Base-by-base conservation (phyloP, 2,329 filamentous ascomycete species). In the Ceratocystis diversiconidia region DNA sequence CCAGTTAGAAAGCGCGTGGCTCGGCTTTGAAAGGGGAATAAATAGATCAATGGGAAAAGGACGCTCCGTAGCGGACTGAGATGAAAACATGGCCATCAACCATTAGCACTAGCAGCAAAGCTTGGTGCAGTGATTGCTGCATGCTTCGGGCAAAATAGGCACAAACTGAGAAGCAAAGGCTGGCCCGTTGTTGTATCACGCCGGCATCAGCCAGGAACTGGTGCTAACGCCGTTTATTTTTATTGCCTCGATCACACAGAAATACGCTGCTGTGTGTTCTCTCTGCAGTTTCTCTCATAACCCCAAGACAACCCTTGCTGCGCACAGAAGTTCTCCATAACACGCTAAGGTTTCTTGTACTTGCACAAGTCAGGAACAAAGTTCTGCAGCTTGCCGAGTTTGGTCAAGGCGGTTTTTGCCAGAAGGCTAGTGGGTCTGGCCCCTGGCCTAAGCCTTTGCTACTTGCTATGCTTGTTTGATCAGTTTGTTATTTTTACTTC, bases 361-460 rank as follows among this genome's bases (percentile, higher is more conserved):
- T 59, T 59, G 55, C 55, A 59, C 55, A 59, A 59, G 55, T 36
- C 55, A 59, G 55, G 55, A 59, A 59, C 55, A 36, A 32, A 30
- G 25, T 36, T 59, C 28, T 59, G 55, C 28, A 22, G 28, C 55
- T 59, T 59, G 30, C 55, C 55, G 28, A 59, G 55, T 59, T 59
- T 59, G 55, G 55, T n/a, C 55, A 36, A 30, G 55, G 55, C 28
- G 6, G 15, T 19, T 5, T 59, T 59, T 36, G 7, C 5, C 7
- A 36, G 7, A 19, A 10, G 22, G 19, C 10, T 25, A 41, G 36
- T 52, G 19, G 25, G 19, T 2, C 46, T 48, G n/a, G 7, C 17
- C n/a, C 46, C 48, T 52, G 19, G 10, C 10, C 48, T 5, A 41
- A 1, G 36, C 3, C 36, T 41, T 4, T 2, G 3, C 5, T 52